These are phyloP conservation scores for Geotrichum armillariae DNA, from an alignment of 1,139 yeast genomes.

Conservation along the genomic window DNA sequence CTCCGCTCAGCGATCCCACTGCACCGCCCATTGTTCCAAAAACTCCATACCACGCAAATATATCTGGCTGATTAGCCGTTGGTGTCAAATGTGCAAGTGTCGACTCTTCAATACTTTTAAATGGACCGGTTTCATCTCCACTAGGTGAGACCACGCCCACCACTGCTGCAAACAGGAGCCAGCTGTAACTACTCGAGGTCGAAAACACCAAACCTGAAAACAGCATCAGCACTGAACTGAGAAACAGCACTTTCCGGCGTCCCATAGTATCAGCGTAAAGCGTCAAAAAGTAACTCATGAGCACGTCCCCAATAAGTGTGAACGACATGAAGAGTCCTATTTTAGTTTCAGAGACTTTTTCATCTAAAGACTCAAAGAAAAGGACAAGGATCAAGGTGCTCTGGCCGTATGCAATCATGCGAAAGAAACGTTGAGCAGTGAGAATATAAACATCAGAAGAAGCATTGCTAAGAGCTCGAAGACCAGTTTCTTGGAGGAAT, in stretches of 20 bases:
- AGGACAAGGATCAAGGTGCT: constrained; percentile 79
- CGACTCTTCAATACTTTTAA: constrained; percentile 85
- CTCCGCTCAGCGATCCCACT: constrained; percentile 67
- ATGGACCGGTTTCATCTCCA: constrained; percentile 93
- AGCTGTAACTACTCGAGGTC: constrained; percentile 48
- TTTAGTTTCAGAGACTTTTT: constrained; percentile 53
- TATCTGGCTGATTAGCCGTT: constrained; percentile 62
- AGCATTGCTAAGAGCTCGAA: constrained; percentile 16
- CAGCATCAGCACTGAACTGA: constrained; percentile 72
- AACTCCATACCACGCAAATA: constrained; percentile 70
- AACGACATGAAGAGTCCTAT: constrained; percentile 84
- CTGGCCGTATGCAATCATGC: constrained; percentile 78
- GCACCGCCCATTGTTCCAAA: constrained; percentile 77
- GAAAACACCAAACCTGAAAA: constrained; percentile 68
- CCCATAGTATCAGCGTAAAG: constrained; percentile 82
- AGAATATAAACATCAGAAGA: constrained; percentile 59
- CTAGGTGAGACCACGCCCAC: constrained; percentile 81
- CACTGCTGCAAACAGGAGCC: constrained; percentile 63
- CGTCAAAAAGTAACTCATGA: constrained; percentile 40
- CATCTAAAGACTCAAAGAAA: constrained; percentile 55
- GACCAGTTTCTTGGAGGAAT: constrained; percentile 18
- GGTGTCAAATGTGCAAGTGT: constrained; percentile 80
- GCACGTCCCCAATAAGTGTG: constrained; percentile 33
- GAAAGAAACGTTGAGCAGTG: constrained; percentile 67
- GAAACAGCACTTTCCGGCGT: constrained; percentile 60